A percentile compares a stretch with the other conserved stretches of the same genome.
phyloP scores from a whole-genome alignment of 1,284 basidiomycete genomes.

The Moesziomyces sp. region DNA sequence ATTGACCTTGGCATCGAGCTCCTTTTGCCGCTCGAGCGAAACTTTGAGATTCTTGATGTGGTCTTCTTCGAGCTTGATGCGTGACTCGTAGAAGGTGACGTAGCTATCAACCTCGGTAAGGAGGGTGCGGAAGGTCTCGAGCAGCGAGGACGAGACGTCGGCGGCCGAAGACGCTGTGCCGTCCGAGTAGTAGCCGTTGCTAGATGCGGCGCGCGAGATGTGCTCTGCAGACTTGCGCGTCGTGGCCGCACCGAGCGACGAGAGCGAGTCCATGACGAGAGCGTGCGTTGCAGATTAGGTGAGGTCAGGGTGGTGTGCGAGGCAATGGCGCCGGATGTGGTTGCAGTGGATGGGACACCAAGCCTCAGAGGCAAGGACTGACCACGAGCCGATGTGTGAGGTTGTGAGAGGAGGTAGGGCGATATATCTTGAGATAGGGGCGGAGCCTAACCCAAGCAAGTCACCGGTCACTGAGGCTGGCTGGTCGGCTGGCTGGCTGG shows the following conservation, averaged over 20 bases:
- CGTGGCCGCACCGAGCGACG: constrained; percentile 4
- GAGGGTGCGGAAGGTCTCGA: constrained; percentile 54
- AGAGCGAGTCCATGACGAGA: constrained; percentile 27
- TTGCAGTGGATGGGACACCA: no score
- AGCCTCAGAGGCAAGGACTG: no score
- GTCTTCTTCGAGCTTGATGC: constrained; percentile 63
- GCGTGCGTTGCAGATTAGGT: no score
- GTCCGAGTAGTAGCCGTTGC: constrained; percentile 38
- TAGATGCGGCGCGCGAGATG: constrained; percentile 32
- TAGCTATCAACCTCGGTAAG: constrained; percentile 62
- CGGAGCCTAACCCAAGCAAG: no score
- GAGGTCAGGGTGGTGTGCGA: no score
- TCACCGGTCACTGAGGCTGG: no score
- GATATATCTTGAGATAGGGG: no score
- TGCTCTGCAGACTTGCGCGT: constrained; percentile 35
- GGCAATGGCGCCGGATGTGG: no score
- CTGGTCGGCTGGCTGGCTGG: no score
- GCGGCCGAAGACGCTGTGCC: constrained; percentile 30
- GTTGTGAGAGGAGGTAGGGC: no score
- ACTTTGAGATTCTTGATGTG: constrained; percentile 48
- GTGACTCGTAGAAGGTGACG: constrained; percentile 52
- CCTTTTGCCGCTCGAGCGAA: constrained; percentile 56
- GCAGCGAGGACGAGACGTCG: constrained; percentile 48
- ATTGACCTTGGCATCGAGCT: constrained; percentile 59
- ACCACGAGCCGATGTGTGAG: no score